phyloP scores from a whole-genome alignment of 345 rosid genomes.

The Pistacia vera region DNA sequence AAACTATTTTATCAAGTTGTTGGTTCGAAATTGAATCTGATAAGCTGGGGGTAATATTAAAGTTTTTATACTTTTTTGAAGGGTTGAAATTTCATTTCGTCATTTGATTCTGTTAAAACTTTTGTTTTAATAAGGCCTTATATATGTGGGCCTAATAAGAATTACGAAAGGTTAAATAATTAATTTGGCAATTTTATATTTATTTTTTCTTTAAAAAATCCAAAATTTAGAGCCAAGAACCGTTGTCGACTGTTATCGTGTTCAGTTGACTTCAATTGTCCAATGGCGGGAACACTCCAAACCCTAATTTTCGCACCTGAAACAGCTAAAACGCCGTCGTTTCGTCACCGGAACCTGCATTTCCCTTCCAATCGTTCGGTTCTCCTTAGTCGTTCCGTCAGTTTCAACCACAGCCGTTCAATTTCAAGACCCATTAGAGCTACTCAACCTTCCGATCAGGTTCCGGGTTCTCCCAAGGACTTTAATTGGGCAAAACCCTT shows the following conservation, averaged over 20 bases:
- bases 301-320: constrained; percentile 27
- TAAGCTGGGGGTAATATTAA: too few species aligned
- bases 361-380: constrained; percentile 18
- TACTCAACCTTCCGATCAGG: constrained; percentile 47
- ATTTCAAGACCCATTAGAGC: constrained; percentile 44
- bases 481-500: constrained; percentile 52
- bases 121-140: too few species aligned
- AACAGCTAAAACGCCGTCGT: constrained; percentile 10
- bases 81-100: too few species aligned
- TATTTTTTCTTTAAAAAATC: too few species aligned
- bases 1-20: too few species aligned
- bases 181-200: too few species aligned
- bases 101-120: too few species aligned
- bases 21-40: too few species aligned
- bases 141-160: too few species aligned
- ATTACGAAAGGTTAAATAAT: too few species aligned
- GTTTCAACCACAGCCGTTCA: constrained; percentile 24
- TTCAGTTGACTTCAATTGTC: background rate
- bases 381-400: constrained; percentile 24
- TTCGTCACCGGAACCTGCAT: constrained; percentile 11
- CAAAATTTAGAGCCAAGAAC: too few species aligned
- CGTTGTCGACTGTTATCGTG: background rate
- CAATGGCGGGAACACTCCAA: constrained; percentile 56
- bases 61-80: too few species aligned
- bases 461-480: constrained; percentile 24